Conservation (phyloP, 2,329 filamentous ascomycete genomes). For the Trichoderma cornu-damae region DNA sequence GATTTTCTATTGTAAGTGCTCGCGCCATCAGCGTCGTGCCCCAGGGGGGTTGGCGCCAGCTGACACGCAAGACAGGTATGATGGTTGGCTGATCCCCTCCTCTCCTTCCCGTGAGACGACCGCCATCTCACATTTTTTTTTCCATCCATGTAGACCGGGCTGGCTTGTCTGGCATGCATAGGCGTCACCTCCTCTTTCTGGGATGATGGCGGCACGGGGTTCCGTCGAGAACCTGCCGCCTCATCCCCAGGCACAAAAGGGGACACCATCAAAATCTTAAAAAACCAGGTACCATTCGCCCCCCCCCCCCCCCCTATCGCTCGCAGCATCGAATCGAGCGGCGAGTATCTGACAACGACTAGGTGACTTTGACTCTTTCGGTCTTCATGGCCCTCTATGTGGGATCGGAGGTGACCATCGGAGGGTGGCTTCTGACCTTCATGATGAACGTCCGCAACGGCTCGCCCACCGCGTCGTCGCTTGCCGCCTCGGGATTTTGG, state of each 20-base stretch:
- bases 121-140: neutral
- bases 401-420: constrained; percentile 68
- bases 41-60: neutral
- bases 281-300: neutral
- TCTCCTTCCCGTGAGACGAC: neutral
- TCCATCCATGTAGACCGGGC: neutral
- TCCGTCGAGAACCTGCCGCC: neutral
- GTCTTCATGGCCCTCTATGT: constrained; percentile 70
- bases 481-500: constrained; percentile 78
- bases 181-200: constrained; percentile 13
- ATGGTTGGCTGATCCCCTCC: neutral
- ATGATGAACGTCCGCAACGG: constrained; percentile 71
- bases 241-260: neutral
- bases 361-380: constrained; percentile 15
- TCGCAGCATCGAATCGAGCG: too few relatives aligned
- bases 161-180: constrained; percentile 5
- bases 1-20: constrained; percentile 14
- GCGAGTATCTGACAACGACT: neutral
- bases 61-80: neutral
- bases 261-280: constrained; percentile 5
- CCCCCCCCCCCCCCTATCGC: neutral
- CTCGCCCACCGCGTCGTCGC: constrained; percentile 56
- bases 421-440: constrained; percentile 80
- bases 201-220: constrained; percentile 6
- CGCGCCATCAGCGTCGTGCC: neutral